Conservation (phyloP, 345 rosid species). For the Cardamine resedifolia region DNA sequence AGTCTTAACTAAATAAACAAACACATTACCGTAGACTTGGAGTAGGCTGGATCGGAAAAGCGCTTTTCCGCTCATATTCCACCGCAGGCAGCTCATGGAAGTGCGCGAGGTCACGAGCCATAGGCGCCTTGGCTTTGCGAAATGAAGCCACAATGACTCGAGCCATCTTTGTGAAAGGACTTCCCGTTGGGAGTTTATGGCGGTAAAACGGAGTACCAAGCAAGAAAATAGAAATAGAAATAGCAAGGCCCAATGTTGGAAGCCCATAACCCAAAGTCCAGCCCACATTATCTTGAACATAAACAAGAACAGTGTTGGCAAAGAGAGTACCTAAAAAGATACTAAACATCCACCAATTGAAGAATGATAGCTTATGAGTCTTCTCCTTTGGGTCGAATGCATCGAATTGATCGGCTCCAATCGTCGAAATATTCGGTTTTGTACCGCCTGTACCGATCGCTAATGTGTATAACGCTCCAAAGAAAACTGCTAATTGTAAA, state of each 20-base stretch:
- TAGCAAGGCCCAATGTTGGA: slow-evolving; percentile 65
- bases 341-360: slow-evolving; percentile 99
- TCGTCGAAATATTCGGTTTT: slow-evolving; percentile 89
- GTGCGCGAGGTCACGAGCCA: slow-evolving; percentile 47
- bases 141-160: slow-evolving; percentile 68
- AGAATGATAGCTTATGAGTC: slow-evolving; percentile 74
- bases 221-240: slow-evolving; percentile 59
- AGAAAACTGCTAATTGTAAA: slow-evolving; percentile 60
- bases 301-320: slow-evolving; percentile 78
- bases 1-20: background rate
- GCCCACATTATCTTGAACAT: slow-evolving; percentile 86
- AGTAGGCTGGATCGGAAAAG: slow-evolving; percentile 63
- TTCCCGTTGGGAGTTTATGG: slow-evolving; percentile 65
- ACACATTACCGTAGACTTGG: slow-evolving; percentile 51
- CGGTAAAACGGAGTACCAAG: slow-evolving; percentile 74
- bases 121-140: slow-evolving; percentile 50
- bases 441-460: slow-evolving; percentile 89
- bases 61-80: slow-evolving; percentile 52
- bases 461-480: slow-evolving; percentile 71
- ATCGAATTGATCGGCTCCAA: slow-evolving; percentile 93
- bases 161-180: slow-evolving; percentile 80
- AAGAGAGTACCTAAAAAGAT: slow-evolving; percentile 85
- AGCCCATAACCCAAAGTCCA: slow-evolving; percentile 82
- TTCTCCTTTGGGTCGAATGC: slow-evolving; percentile 79
- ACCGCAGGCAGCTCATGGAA: slow-evolving; percentile 59